Base-by-base conservation (phyloP, 2,329 filamentous ascomycete species). In the Apiospora marii region DNA sequence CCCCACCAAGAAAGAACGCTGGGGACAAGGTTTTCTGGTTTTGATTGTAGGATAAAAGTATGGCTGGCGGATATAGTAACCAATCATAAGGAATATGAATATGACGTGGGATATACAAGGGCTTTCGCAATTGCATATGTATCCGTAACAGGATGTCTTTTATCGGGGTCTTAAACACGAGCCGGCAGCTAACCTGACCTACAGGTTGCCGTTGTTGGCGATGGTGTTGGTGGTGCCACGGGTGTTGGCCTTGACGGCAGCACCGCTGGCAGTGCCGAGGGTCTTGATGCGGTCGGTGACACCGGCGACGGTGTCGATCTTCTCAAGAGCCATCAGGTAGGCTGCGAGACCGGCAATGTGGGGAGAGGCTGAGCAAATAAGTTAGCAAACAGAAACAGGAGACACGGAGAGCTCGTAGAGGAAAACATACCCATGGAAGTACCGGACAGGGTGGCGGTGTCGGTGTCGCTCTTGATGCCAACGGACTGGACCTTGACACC, bases 331-430 rank as follows among this genome's bases (percentile, higher is more conserved):
- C 84, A 93, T 90, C 44, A 94, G 83, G 81, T 93, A 94, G 41
- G 91, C 91, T 19, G 90, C 90, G 4, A 94, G 84, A 68, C 92
- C 92, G 68, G 90, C 87, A 71, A 93, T 86, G 79, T 93, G 91
- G 1, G 92, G 92, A 16, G 87, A 87, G 37, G 92, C 91, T 89
- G 86, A 14, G 34, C 22, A 4, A n/a, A 41, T 14, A 19, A 22
- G 49, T 51, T 51, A 70, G 16, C 68, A 27, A 67, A 48, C 4
- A 51, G 27, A 30, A 14, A 51, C 49, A 51, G 3, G n/a, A 70
- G 13, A 68, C 0, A 71, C 19, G 43, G 4, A 3, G 19, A n/a
- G 10, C 51, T 12, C 14, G 27, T 30, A 49, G 70, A 13, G 34
- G 73, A 16, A n/a, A 37, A 75, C 79, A 75, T 74, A 81, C 80